A percentile compares a stretch with the other conserved stretches of the same genome.
phyloP scores from a whole-genome alignment of 768 basidiomycete species.

The Mycena leptocephala region DNA sequence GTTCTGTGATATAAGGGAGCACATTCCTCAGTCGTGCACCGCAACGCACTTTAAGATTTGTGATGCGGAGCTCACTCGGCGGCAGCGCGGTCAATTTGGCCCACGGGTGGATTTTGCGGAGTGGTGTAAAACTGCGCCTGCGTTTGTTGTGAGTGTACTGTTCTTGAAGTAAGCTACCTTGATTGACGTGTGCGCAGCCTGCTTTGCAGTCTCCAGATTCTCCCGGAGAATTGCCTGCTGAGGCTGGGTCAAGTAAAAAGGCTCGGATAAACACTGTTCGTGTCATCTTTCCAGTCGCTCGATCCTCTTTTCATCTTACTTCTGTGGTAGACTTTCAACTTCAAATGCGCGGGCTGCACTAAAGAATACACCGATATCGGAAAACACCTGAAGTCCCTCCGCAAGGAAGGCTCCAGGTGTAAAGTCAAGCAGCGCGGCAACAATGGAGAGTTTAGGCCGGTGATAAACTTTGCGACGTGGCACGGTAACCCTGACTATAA shows the following conservation, averaged over 20 bases:
- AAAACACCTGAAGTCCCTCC: not conserved
- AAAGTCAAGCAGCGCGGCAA: not conserved
- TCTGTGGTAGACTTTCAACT: not conserved
- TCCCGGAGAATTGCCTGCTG: too few species aligned
- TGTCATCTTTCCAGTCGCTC: not conserved
- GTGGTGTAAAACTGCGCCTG: not conserved
- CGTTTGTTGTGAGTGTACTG: not conserved
- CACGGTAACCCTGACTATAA: too few species aligned
- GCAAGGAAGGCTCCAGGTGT: not conserved
- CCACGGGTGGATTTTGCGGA: not conserved
- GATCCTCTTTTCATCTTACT: not conserved
- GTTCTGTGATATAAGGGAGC: not conserved
- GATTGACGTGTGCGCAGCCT: too few species aligned
- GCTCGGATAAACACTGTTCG: not conserved
- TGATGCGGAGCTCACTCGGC: not conserved
- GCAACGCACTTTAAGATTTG: not conserved
- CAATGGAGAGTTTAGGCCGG: not conserved
- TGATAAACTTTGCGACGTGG: too few species aligned
- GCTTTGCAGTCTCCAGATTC: too few species aligned
- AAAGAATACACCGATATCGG: not conserved
- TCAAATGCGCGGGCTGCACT: constrained; percentile 12
- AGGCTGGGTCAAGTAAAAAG: not conserved
- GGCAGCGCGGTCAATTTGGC: not conserved
- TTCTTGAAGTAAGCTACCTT: too few species aligned
- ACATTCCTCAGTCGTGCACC: not conserved